A percentile compares a stretch with the other conserved stretches of the same genome.
These are phyloP conservation scores for Aspergillus cejpii DNA, from an alignment of 2,329 filamentous ascomycete genomes.

Conservation along the genomic window DNA sequence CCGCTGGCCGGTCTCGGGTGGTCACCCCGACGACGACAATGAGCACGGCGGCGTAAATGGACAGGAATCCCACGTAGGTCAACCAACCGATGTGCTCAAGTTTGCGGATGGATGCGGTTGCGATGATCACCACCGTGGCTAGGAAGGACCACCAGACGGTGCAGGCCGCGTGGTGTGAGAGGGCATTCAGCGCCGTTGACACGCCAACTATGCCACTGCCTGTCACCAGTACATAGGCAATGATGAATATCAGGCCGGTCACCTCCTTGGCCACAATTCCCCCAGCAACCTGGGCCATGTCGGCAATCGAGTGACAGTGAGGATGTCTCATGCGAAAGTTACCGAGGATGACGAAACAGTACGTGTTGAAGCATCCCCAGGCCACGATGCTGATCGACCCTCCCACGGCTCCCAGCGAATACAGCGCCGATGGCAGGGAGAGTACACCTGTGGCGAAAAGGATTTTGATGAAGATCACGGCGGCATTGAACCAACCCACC, in stretches of 20 bases:
- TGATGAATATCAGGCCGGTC: constrained; percentile 50
- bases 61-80: constrained; percentile 55
- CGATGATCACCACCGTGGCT: constrained; percentile 43
- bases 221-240: constrained; percentile 52
- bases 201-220: constrained; percentile 54
- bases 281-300: constrained; percentile 53
- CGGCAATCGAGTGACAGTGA: constrained; percentile 47
- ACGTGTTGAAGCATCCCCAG: constrained; percentile 45
- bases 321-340: constrained; percentile 47
- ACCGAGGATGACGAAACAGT: constrained; percentile 45
- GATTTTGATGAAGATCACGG: constrained; percentile 42
- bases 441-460: constrained; percentile 48
- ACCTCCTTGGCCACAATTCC: constrained; percentile 41
- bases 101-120: constrained; percentile 49
- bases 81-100: constrained; percentile 56
- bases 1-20: constrained; percentile 51
- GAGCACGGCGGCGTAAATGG: constrained; percentile 53
- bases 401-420: constrained; percentile 43
- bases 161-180: constrained; percentile 53
- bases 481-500: constrained; percentile 44
- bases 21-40: constrained; percentile 55
- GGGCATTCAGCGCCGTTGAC: constrained; percentile 53
- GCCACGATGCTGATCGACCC: constrained; percentile 45
- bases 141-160: constrained; percentile 54
- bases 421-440: constrained; percentile 46